A percentile compares a stretch with the other conserved stretches of the same genome.
Conservation (phyloP, 768 basidiomycete genomes). For the Stropharia rugosoannulata region DNA sequence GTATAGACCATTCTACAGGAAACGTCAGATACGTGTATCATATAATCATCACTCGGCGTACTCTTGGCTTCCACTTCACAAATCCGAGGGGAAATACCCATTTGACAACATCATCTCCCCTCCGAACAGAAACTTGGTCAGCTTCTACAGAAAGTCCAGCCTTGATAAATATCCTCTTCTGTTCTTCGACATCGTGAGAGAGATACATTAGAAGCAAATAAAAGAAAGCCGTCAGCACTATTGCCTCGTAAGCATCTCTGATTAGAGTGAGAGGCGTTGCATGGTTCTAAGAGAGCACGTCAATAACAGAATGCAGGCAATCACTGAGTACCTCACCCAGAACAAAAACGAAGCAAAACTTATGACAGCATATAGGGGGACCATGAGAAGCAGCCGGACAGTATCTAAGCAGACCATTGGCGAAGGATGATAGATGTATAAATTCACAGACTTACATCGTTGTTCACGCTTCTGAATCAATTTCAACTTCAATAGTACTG, state of each 20-base stretch:
- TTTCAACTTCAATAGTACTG: not conserved
- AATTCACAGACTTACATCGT: slow-evolving; percentile 43
- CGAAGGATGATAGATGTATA: not conserved
- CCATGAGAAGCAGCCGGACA: slow-evolving; percentile 75
- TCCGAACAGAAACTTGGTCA: slow-evolving; percentile 41
- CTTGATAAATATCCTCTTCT: slow-evolving; percentile 58
- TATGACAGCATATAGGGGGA: slow-evolving; percentile 70
- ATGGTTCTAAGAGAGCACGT: slow-evolving; percentile 45
- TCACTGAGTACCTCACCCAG: slow-evolving; percentile 45
- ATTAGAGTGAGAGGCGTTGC: slow-evolving; percentile 68
- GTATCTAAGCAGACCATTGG: slow-evolving; percentile 44
- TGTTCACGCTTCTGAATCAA: slow-evolving; percentile 63
- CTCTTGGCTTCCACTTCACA: slow-evolving; percentile 61
- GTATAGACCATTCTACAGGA: slow-evolving; percentile 55
- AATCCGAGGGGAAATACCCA: slow-evolving; percentile 75
- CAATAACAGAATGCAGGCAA: not conserved
- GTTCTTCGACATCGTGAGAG: slow-evolving; percentile 59
- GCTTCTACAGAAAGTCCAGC: slow-evolving; percentile 57
- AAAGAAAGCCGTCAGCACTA: slow-evolving; percentile 76
- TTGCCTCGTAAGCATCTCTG: slow-evolving; percentile 75
- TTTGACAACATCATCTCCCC: slow-evolving; percentile 43
- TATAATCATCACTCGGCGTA: slow-evolving; percentile 21
- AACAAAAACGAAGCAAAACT: slow-evolving; percentile 70
- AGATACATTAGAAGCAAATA: slow-evolving; percentile 73
- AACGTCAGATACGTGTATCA: not conserved